Percentiles rank a stretch among this genome's conserved stretches.
Evolutionary conservation across 805 yeast species (phyloP).

Genomic region (Debaryomyces tyrocola): DNA sequence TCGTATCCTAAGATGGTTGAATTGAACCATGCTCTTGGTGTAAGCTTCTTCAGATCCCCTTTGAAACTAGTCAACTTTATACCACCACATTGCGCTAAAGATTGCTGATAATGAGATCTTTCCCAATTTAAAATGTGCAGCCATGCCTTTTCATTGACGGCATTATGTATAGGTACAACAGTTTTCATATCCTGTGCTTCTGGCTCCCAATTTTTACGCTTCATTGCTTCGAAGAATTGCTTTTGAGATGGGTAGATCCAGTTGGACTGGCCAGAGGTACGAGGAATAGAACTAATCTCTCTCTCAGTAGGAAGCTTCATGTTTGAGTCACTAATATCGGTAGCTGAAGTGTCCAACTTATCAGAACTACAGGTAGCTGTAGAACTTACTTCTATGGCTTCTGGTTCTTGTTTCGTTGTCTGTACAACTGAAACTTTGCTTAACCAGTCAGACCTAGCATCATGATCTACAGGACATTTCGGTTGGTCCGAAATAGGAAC

Average conservation of each 20-base stretch:
- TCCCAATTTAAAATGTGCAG: constrained; percentile 83
- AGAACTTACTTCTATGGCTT: constrained; percentile 38
- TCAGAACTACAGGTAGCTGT: constrained; percentile 46
- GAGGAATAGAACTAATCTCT: constrained; percentile 78
- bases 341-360: constrained; percentile 32
- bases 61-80: constrained; percentile 80
- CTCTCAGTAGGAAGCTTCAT: constrained; percentile 65
- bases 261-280: constrained; percentile 60
- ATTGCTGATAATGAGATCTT: constrained; percentile 49
- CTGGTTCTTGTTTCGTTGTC: constrained; percentile 23
- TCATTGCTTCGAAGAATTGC: constrained; percentile 93
- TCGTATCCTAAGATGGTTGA: constrained; percentile 66
- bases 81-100: constrained; percentile 66
- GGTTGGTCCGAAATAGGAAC: constrained; percentile 20
- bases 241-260: constrained; percentile 97
- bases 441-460: constrained; percentile 44
- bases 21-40: constrained; percentile 80
- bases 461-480: constrained; percentile 70
- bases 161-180: constrained; percentile 91
- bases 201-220: constrained; percentile 86
- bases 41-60: constrained; percentile 81
- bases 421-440: constrained; percentile 31
- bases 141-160: constrained; percentile 95
- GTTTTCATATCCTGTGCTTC: constrained; percentile 79
- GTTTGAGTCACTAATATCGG: constrained; percentile 20